Conservation (phyloP, 768 basidiomycete genomes). For the Amanita brunnescens region DNA sequence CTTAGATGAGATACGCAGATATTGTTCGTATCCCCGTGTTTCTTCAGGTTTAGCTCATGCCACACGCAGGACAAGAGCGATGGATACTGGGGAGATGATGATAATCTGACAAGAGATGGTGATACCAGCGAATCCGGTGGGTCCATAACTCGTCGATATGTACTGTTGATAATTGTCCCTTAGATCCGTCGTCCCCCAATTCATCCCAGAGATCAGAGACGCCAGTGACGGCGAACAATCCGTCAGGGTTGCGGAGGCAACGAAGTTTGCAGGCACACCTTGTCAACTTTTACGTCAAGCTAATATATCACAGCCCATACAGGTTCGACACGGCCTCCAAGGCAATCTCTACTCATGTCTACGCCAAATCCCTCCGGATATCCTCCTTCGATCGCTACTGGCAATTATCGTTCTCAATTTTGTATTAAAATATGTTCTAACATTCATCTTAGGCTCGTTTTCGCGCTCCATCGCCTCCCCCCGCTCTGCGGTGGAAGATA, state of each 20-base stretch:
- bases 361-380: not conserved
- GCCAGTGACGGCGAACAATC: too few relatives aligned
- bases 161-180: not conserved
- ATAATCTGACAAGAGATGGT: not conserved
- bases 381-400: not conserved
- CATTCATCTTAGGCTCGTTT: not conserved
- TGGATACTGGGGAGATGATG: conserved; percentile 6
- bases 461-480: not conserved
- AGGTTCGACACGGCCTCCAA: not conserved
- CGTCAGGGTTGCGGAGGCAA: too few relatives aligned
- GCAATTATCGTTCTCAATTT: not conserved
- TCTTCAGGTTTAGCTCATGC: not conserved
- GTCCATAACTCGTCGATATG: not conserved
- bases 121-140: conserved; percentile 1
- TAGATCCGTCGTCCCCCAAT: not conserved
- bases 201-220: not conserved
- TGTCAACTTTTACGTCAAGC: not conserved
- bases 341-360: not conserved
- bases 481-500: not conserved
- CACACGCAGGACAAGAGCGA: conserved; percentile 1
- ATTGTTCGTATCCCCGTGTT: not conserved
- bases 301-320: not conserved
- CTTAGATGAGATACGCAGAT: conserved; percentile 4
- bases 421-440: not conserved
- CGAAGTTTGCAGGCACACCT: not conserved